phyloP scores from a whole-genome alignment of 805 yeast species.

The Candida maris region DNA sequence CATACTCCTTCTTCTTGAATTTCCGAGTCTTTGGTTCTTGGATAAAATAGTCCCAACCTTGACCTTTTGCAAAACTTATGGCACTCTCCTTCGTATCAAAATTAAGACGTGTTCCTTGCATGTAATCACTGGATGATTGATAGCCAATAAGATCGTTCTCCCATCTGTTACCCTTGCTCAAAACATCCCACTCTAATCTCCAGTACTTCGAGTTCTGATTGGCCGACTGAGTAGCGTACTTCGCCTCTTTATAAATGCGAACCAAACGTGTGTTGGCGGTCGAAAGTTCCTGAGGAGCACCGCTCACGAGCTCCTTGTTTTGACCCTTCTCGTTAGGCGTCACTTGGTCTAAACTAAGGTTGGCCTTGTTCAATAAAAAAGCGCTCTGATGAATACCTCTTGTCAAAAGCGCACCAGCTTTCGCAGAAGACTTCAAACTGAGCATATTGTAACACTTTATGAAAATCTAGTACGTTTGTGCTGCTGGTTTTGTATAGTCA shows the following conservation, averaged over 20 bases:
- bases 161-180: conserved; percentile 78
- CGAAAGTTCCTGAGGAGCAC: conserved; percentile 69
- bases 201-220: conserved; percentile 50
- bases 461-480: no score
- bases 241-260: conserved; percentile 71
- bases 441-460: no score
- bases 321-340: conserved; percentile 12
- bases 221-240: conserved; percentile 81
- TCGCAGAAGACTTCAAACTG: no score
- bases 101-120: conserved; percentile 74
- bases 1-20: conserved; percentile 71
- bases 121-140: conserved; percentile 73
- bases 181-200: conserved; percentile 82
- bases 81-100: conserved; percentile 78
- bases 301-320: conserved; percentile 59
- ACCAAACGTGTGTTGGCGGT: conserved; percentile 54
- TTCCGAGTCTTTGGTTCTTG: conserved; percentile 77
- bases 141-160: conserved; percentile 87
- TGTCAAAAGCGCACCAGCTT: no score
- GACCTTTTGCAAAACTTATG: conserved; percentile 71
- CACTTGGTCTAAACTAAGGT: conserved; percentile 1
- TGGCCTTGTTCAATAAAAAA: background rate
- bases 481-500: no score
- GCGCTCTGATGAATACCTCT: background rate
- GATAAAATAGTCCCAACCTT: conserved; percentile 81